Conservation (phyloP, 805 yeast genomes). For the Nakazawaea laoshanensis region DNA sequence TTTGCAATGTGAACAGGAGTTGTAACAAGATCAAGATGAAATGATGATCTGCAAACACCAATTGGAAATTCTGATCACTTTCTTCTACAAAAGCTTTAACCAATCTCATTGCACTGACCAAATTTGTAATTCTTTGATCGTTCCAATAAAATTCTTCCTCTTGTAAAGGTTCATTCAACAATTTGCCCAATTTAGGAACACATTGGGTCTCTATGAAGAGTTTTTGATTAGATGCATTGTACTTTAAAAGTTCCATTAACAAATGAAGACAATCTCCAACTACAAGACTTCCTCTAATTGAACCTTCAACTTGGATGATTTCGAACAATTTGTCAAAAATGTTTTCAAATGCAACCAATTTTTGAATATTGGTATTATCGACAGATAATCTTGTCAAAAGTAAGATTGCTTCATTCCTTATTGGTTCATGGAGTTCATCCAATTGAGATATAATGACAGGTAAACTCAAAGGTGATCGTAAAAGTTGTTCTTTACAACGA, state of each 20-base stretch:
- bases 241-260: slow-evolving; percentile 62
- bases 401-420: slow-evolving; percentile 80
- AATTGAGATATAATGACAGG: slow-evolving; percentile 60
- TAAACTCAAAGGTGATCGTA: slow-evolving; percentile 70
- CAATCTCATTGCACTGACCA: slow-evolving; percentile 61
- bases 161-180: slow-evolving; percentile 55
- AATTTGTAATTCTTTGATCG: slow-evolving; percentile 62
- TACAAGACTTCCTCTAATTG: slow-evolving; percentile 79
- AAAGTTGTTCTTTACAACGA: slow-evolving; percentile 65
- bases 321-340: slow-evolving; percentile 75
- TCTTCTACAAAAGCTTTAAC: slow-evolving; percentile 65
- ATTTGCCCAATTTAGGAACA: slow-evolving; percentile 49
- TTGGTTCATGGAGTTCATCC: slow-evolving; percentile 69
- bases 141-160: slow-evolving; percentile 53
- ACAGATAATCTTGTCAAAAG: slow-evolving; percentile 77
- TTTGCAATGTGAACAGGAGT: slow-evolving; percentile 57
- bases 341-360: slow-evolving; percentile 89
- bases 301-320: slow-evolving; percentile 84
- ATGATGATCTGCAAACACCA: slow-evolving; percentile 48
- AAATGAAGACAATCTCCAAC: slow-evolving; percentile 85
- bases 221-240: slow-evolving; percentile 85
- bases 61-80: slow-evolving; percentile 65
- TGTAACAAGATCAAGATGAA: slow-evolving; percentile 58
- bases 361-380: slow-evolving; percentile 80
- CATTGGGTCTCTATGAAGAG: slow-evolving; percentile 82